Base-by-base conservation (phyloP, 176 grass and related monocot species). In the Hyparrhenia diplandra region DNA sequence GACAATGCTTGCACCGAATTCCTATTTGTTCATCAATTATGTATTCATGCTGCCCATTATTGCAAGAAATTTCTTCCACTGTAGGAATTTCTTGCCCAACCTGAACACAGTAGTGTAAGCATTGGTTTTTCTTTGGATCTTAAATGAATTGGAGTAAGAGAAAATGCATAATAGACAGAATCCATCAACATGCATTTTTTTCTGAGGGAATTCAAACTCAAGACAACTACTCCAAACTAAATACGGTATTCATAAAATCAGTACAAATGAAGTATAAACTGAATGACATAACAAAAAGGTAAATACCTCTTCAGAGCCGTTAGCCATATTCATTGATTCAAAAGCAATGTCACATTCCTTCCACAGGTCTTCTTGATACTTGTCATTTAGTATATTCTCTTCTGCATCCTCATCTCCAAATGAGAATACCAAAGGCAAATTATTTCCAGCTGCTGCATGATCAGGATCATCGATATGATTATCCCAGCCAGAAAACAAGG, bases 341-440 rank as follows among this genome's bases (percentile, higher is more conserved):
- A 77, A 3, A 52, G 23, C 73, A 66, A 46, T 34, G 54, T 73
- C 78, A 0, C 6, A 66, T 16, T 89, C 78, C 37, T 0, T 57
- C 87, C 83, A 89, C 64, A 82, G 29, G 36, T 85, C 78, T 12
- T 89, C 72, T 55, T 36, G 18, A 4, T 12, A 54, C 51, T 63
- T 14, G 10, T 28, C 43, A 47, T 37, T 25, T 37, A 72, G 71
- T 23, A 73, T n/a, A 30, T 72, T 85, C 13, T 75, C 42, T 23
- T 25, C 23, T 27, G 21, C 35, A 18, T 30, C 78, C 4, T 89
- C 83, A 25, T 73, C 87, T 27, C 58, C 78, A 10, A 85, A 89
- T 16, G 73, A 72, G 66, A 89, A 89, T 3, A 77, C 2, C 36
- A 85, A 12, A 16, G 83, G 73, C 28, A 78, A 45, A 30, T 27